Evolutionary conservation across 352 stramenopile genomes (phyloP).

Genomic region (Globisporangium spiculum): DNA sequence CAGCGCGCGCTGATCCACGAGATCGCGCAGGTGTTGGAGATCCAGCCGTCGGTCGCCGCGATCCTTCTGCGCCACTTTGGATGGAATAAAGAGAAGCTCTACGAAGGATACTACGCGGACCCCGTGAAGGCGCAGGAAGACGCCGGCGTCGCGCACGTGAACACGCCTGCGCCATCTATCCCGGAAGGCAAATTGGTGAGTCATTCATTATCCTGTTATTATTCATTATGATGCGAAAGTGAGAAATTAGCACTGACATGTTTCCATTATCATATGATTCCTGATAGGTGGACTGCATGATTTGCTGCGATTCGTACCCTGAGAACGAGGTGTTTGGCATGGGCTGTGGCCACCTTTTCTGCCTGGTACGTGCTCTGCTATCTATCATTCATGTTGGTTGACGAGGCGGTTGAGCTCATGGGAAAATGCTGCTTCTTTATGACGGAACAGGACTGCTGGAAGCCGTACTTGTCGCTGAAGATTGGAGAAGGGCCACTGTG

Average conservation of each 20-base stretch:
- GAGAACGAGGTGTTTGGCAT: constrained; percentile 84
- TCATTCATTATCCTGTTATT: constrained; percentile 7
- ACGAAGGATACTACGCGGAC: constrained; percentile 84
- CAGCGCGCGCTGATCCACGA: constrained; percentile 62
- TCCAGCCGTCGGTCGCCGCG: constrained; percentile 48
- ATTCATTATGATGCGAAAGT: background rate
- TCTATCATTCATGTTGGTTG: background rate
- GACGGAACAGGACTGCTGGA: constrained; percentile 71
- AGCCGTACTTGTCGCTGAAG: constrained; percentile 82
- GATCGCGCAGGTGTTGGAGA: constrained; percentile 78
- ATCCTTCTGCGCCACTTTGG: constrained; percentile 82
- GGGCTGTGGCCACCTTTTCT: constrained; percentile 97
- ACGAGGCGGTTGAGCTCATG: background rate
- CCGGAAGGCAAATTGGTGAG: constrained; percentile 39
- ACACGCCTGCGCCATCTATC: constrained; percentile 32
- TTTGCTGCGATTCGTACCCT: constrained; percentile 93
- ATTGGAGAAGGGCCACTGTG: constrained; percentile 92
- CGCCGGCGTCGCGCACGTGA: constrained; percentile 59
- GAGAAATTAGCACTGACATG: background rate
- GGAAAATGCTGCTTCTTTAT: background rate
- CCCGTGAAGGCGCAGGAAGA: constrained; percentile 49
- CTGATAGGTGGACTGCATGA: constrained; percentile 77
- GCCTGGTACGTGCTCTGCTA: constrained; percentile 68
- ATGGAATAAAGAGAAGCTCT: constrained; percentile 91
- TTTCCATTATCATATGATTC: background rate